Conservation (phyloP, 768 basidiomycete genomes). For the Pulveroboletus sp. region DNA sequence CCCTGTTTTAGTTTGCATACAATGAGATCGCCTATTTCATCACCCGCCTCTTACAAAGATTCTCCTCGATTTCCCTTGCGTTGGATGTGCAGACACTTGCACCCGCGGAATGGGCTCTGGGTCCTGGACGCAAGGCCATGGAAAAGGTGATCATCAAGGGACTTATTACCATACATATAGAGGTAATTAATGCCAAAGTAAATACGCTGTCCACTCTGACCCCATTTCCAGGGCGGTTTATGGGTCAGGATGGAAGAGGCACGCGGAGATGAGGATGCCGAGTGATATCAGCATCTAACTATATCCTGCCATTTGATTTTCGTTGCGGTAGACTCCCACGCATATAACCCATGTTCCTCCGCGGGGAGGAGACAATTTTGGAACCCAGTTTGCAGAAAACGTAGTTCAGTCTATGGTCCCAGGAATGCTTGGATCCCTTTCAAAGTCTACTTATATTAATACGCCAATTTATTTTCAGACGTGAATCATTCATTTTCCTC, state of each 20-base stretch:
- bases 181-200: slow-evolving; percentile 30
- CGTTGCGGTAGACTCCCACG: no score
- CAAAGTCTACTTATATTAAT: no score
- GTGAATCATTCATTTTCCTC: no score
- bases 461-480: no score
- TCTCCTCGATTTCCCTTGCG: slow-evolving; percentile 44
- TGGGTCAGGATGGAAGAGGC: slow-evolving; percentile 28
- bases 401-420: no score
- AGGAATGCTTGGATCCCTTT: no score
- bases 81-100: slow-evolving; percentile 44
- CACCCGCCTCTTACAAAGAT: slow-evolving; percentile 53
- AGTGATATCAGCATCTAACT: no score
- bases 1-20: slow-evolving; percentile 51
- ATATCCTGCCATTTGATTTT: no score
- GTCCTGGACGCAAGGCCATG: slow-evolving; percentile 34
- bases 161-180: slow-evolving; percentile 53
- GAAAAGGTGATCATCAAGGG: slow-evolving; percentile 45
- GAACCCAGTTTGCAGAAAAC: no score
- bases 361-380: no score
- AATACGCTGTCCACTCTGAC: not conserved
- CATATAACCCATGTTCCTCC: no score
- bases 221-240: slow-evolving; percentile 16
- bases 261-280: not conserved
- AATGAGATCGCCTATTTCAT: slow-evolving; percentile 63
- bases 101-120: slow-evolving; percentile 42